Evolutionary conservation across 176 grass and related monocot species (phyloP).

Genomic region (Musa schizocarpa): DNA sequence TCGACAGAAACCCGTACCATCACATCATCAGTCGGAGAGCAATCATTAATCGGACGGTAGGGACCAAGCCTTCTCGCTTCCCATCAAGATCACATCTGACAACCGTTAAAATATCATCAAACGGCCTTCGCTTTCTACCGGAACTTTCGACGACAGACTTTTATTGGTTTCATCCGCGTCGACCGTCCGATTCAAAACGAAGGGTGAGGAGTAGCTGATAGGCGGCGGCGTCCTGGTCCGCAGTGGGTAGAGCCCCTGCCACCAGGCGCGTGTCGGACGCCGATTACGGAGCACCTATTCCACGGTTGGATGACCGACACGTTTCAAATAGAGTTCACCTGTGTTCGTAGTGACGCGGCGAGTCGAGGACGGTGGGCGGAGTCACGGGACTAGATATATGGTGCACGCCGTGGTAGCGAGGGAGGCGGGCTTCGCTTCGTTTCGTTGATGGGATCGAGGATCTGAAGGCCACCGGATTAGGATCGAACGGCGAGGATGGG

Average conservation of each 20-base stretch:
- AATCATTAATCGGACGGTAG: no score
- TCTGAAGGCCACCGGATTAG: constrained; percentile 1
- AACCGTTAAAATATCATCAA: no score
- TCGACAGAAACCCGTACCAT: no score
- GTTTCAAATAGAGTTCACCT: background rate
- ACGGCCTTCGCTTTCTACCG: no score
- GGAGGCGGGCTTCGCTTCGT: background rate
- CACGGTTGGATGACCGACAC: background rate
- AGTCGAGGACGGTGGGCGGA: background rate
- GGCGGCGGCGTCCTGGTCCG: no score
- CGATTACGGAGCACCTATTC: background rate
- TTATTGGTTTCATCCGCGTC: background rate
- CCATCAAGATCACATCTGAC: no score
- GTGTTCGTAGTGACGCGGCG: background rate
- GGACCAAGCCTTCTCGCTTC: no score
- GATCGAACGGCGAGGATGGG: background rate
- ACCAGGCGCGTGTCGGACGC: background rate
- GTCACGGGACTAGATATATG: background rate
- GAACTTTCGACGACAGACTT: background rate
- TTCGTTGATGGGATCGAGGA: constrained; percentile 15
- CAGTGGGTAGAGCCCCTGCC: background rate
- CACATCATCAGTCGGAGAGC: no score
- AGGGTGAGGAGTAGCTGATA: no score
- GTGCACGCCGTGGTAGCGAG: background rate
- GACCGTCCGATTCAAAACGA: no score